A percentile compares a stretch with the other conserved stretches of the same genome.
Evolutionary conservation across 2,329 filamentous ascomycete species (phyloP).

Genomic region (Sordariomycetes sp.): DNA sequence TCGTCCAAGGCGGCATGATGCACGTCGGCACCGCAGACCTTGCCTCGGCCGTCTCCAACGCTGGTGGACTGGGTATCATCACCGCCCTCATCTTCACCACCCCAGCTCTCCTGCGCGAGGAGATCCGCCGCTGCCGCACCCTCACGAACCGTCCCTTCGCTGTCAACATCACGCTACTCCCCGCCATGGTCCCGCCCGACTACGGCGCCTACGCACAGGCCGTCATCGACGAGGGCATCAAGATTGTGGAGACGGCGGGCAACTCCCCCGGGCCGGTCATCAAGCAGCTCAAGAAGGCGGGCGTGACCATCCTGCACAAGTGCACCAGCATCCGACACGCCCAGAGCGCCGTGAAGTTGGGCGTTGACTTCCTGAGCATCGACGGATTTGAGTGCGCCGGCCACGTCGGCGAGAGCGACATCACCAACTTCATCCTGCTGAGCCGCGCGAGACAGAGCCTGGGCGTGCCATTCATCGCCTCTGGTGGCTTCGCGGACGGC

Average conservation of each 20-base stretch:
- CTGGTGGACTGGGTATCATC: slow-evolving; percentile 75
- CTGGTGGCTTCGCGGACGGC: slow-evolving; percentile 90
- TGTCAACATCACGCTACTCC: slow-evolving; percentile 92
- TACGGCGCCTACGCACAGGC: slow-evolving; percentile 88
- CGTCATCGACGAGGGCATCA: slow-evolving; percentile 86
- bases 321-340: slow-evolving; percentile 96
- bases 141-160: slow-evolving; percentile 77
- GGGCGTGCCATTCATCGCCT: slow-evolving; percentile 85
- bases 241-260: slow-evolving; percentile 86
- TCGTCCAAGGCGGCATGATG: slow-evolving; percentile 84
- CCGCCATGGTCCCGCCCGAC: slow-evolving; percentile 80
- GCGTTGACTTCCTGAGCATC: slow-evolving; percentile 93
- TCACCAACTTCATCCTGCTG: slow-evolving; percentile 84
- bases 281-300: slow-evolving; percentile 71
- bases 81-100: slow-evolving; percentile 88
- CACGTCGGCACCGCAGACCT: slow-evolving; percentile 76
- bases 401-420: slow-evolving; percentile 79
- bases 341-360: slow-evolving; percentile 81
- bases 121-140: slow-evolving; percentile 78
- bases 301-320: slow-evolving; percentile 82
- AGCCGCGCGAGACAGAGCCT: slow-evolving; percentile 77
- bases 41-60: slow-evolving; percentile 67
- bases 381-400: slow-evolving; percentile 96
- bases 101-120: slow-evolving; percentile 82
- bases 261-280: slow-evolving; percentile 88